Evolutionary conservation across 129 eudicot genomes (phyloP), one percentile per base, ranked within the genome.

Genomic region (Pulicaria dysenterica): DNA sequence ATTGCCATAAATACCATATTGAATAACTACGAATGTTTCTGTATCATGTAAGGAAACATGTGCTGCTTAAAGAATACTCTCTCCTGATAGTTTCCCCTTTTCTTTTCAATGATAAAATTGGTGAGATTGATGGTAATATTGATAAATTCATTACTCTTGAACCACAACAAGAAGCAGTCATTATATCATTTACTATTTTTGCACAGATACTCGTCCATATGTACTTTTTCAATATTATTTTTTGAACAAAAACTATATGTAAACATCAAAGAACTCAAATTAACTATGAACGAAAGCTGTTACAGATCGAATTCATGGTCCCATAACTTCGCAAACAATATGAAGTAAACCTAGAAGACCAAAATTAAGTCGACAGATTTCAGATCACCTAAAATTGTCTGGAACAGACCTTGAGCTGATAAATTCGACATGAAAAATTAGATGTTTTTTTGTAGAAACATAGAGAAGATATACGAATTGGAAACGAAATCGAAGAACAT

Each of bases 301-400:
- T 69, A 38, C 49, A 11, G 13, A 40, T 7, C 59, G 37, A 50
- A 51, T 50, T 38, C 7, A 39, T 39, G 38, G 10, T 53, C 49
- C 10, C 6, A 15, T 15, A 38, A 69, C 40, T 53, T 37, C 47
- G 49, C 37, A 14, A 68, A 7, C 61, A 69, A 69, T 15, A 49
- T 68, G 60, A 68, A 65, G 56, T 67, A 48, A 47, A 31, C 57
- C 57, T 11, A 46, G 12, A 66, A 7, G 43, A 31, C 48, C 14
- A 17, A 19, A 1, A 59, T 13, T 6, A 45, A 37, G 38, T 60
- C 11, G 15, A 24, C 1, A 24, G 2, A 24, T 24, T 24, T 24
- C 31, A 24, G 31, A 24, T 24, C 31, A 24, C 31, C 31, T 24
- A 24, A 24, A 0, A 24, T 24, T 24, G 1, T 24, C 31, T 38